A percentile compares a stretch with the other conserved stretches of the same genome.
phyloP scores from a whole-genome alignment of 2,329 filamentous ascomycete genomes.

The Exophiala mesophila region DNA sequence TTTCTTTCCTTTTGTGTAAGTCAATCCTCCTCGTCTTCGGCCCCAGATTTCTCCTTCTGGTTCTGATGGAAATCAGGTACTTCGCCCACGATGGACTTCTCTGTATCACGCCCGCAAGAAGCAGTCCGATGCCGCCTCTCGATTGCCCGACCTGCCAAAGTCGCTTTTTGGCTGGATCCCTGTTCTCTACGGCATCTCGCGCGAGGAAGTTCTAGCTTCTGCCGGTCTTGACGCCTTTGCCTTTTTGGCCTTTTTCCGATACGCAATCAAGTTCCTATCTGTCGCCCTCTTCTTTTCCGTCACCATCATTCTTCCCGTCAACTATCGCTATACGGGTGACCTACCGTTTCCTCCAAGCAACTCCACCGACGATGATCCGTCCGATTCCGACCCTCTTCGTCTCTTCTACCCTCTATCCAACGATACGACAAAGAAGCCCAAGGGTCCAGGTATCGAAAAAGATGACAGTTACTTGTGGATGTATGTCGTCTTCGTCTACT shows the following conservation, averaged over 20 bases:
- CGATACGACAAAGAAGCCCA: conserved; percentile 28
- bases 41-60: neutral
- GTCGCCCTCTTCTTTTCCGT: conserved; percentile 77
- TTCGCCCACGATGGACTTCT: conserved; percentile 85
- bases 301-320: conserved; percentile 78
- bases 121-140: conserved; percentile 59
- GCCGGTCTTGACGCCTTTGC: conserved; percentile 95
- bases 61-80: conserved; percentile 49
- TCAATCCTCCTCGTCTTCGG: conserved; percentile 1
- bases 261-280: conserved; percentile 78
- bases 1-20: conserved; percentile 45
- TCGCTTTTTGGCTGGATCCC: conserved; percentile 92
- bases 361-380: conserved; percentile 13
- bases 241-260: conserved; percentile 92
- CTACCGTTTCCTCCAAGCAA: conserved; percentile 30
- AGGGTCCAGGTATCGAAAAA: conserved; percentile 30
- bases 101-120: conserved; percentile 87
- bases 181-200: conserved; percentile 73
- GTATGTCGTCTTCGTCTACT: conserved; percentile 89
- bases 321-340: conserved; percentile 58
- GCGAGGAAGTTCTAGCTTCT: conserved; percentile 82
- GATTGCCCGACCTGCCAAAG: conserved; percentile 73
- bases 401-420: conserved; percentile 21
- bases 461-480: conserved; percentile 70
- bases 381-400: neutral